Conservation (phyloP, 495 filamentous ascomycete species). For the Tuber brumale region DNA sequence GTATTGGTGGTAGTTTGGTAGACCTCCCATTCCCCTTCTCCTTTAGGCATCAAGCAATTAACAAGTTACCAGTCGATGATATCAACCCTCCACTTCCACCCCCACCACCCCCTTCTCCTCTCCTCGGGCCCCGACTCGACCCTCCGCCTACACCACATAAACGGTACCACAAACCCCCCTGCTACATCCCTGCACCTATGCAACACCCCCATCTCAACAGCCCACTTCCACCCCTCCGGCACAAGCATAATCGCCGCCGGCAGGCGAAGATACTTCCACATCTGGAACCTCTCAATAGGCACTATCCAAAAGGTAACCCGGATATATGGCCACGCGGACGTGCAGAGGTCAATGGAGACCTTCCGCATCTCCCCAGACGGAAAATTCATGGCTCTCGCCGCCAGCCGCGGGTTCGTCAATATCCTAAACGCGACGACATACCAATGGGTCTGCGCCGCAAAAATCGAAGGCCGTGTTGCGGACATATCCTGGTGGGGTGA, state of each 20-base stretch:
- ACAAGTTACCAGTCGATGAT: conserved; percentile 48
- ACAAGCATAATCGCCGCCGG: conserved; percentile 76
- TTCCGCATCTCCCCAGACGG: conserved; percentile 84
- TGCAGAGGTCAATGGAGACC: conserved; percentile 77
- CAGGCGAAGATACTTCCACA: conserved; percentile 84
- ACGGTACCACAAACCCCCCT: conserved; percentile 72
- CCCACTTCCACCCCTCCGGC: conserved; percentile 62
- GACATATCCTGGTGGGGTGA: conserved; percentile 88
- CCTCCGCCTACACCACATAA: conserved; percentile 81
- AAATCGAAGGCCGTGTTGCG: conserved; percentile 72
- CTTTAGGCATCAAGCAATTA: background rate
- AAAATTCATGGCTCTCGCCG: conserved; percentile 71
- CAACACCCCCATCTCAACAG: conserved; percentile 69
- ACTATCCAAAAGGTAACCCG: conserved; percentile 67
- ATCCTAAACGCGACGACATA: conserved; percentile 70
- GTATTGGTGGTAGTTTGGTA: conserved; percentile 50
- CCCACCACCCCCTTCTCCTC: conserved; percentile 75
- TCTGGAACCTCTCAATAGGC: conserved; percentile 80
- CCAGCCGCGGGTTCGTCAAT: conserved; percentile 78
- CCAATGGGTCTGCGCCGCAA: conserved; percentile 82
- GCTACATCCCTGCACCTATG: conserved; percentile 83
- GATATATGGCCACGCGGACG: conserved; percentile 69
- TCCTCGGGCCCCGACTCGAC: conserved; percentile 79
- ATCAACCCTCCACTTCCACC: conserved; percentile 86
- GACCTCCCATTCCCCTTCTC: conserved; percentile 27